phyloP scores from a whole-genome alignment of 1,139 yeast genomes.

The Geotrichum klebahnii region DNA sequence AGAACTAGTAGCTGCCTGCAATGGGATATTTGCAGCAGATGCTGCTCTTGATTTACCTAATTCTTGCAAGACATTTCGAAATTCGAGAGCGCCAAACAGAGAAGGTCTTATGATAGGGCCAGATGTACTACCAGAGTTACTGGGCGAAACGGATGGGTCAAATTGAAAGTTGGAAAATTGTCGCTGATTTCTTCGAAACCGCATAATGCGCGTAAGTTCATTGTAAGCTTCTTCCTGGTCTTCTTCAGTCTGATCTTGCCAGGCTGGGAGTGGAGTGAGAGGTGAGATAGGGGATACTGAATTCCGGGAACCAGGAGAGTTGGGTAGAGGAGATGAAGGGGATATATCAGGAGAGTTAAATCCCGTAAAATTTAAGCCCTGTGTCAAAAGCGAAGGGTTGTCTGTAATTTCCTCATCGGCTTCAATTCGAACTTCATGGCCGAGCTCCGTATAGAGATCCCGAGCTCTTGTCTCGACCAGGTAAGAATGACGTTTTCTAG shows the following conservation, averaged over 20 bases:
- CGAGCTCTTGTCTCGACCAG: slow-evolving; percentile 32
- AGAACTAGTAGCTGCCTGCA: slow-evolving; percentile 5
- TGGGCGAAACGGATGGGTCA: slow-evolving; percentile 12
- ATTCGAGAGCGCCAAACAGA: slow-evolving; percentile 44
- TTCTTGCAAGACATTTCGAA: slow-evolving; percentile 34
- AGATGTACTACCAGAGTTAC: slow-evolving; percentile 14
- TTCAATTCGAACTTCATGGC: slow-evolving; percentile 26
- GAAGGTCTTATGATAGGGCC: slow-evolving; percentile 43
- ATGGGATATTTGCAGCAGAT: slow-evolving; percentile 14
- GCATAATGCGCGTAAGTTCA: slow-evolving; percentile 33
- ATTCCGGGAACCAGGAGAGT: not conserved
- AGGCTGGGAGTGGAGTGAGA: slow-evolving; percentile 4
- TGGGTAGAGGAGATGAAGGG: not conserved
- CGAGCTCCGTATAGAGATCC: slow-evolving; percentile 33
- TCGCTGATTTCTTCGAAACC: slow-evolving; percentile 25
- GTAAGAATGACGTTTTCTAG: slow-evolving; percentile 27
- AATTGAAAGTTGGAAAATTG: slow-evolving; percentile 5
- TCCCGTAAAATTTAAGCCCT: slow-evolving; percentile 27
- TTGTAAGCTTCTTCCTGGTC: slow-evolving; percentile 30
- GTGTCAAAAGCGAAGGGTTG: slow-evolving; percentile 21
- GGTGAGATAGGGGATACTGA: slow-evolving; percentile 2
- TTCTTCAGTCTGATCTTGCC: slow-evolving; percentile 26
- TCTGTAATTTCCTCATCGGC: slow-evolving; percentile 29
- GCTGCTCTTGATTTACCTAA: slow-evolving; percentile 23
- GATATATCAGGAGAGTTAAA: slow-evolving; percentile 15